A percentile compares a stretch with the other conserved stretches of the same genome.
phyloP scores from a whole-genome alignment of 495 filamentous ascomycete genomes.

The Neurospora cerealis region DNA sequence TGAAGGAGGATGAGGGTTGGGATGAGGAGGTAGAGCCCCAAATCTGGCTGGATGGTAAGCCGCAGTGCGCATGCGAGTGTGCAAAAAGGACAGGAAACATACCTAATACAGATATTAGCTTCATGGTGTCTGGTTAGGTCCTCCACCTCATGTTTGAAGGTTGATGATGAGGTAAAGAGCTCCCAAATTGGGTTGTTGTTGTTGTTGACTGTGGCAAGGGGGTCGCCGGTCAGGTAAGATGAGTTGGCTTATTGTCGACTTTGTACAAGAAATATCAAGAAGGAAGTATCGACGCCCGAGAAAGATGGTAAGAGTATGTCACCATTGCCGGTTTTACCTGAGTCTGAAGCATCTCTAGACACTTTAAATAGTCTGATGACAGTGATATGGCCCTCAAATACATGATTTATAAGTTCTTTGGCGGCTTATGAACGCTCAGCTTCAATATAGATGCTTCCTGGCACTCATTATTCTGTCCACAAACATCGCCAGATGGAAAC shows the following conservation, averaged over 20 bases:
- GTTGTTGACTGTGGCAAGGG: neutral
- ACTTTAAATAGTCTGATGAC: too few relatives aligned
- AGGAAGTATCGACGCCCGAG: neutral
- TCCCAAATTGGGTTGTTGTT: neutral
- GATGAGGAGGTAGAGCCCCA: slow-evolving; percentile 45
- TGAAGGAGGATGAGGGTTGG: slow-evolving; percentile 63
- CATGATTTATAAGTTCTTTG: too few relatives aligned
- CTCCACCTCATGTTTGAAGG: neutral
- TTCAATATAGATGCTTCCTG: neutral
- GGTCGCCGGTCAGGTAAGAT: neutral
- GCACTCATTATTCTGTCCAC: neutral
- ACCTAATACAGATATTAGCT: neutral
- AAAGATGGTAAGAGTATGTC: too few relatives aligned
- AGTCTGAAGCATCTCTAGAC: too few relatives aligned
- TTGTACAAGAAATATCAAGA: neutral
- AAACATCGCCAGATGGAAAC: neutral
- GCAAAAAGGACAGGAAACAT: neutral
- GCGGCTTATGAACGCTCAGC: neutral
- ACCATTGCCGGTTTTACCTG: too few relatives aligned
- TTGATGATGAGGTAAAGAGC: neutral
- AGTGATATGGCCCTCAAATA: too few relatives aligned
- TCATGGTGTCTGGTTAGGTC: neutral
- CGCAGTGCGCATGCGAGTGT: neutral
- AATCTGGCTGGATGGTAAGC: slow-evolving; percentile 27
- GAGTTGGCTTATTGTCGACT: neutral